phyloP scores from a whole-genome alignment of 495 filamentous ascomycete species.

The Sabuloglossum arenarium region DNA sequence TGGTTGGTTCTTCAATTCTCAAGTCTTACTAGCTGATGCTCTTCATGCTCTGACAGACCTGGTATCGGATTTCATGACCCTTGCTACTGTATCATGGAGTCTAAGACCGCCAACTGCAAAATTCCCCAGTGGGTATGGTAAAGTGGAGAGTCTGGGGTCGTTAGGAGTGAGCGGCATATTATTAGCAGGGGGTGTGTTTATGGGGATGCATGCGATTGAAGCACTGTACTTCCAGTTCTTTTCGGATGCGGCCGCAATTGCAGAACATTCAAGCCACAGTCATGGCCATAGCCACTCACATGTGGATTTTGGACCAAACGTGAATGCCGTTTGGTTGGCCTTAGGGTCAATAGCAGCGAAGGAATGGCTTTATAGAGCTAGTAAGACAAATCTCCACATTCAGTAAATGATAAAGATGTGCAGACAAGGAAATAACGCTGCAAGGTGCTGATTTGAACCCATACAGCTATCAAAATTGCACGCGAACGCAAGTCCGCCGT shows the following conservation, averaged over 20 bases:
- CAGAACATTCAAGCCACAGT: conserved; percentile 21
- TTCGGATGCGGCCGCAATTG: conserved; percentile 39
- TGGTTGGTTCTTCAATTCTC: conserved; percentile 83
- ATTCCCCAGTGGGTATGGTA: conserved; percentile 85
- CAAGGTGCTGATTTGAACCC: background rate
- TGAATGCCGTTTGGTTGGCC: conserved; percentile 93
- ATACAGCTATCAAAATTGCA: conserved; percentile 84
- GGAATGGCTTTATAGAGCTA: conserved; percentile 92
- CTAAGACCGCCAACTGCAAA: conserved; percentile 56
- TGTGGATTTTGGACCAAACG: conserved; percentile 44
- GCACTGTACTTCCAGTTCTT: conserved; percentile 64
- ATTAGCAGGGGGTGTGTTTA: conserved; percentile 69
- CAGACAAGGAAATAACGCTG: background rate
- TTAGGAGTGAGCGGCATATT: conserved; percentile 81
- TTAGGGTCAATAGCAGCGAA: conserved; percentile 76
- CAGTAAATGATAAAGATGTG: background rate
- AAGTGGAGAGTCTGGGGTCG: conserved; percentile 88
- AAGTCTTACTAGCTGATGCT: conserved; percentile 83
- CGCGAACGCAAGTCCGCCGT: conserved; percentile 84
- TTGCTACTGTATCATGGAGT: conserved; percentile 83
- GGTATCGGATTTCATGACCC: conserved; percentile 80
- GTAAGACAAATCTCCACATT: conserved; percentile 30
- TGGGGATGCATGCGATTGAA: conserved; percentile 62
- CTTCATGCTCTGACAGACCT: conserved; percentile 90
- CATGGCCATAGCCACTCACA: conserved; percentile 35